Base-by-base conservation (phyloP, 139 green algal genomes). In the Diplosphaera chodatii region DNA sequence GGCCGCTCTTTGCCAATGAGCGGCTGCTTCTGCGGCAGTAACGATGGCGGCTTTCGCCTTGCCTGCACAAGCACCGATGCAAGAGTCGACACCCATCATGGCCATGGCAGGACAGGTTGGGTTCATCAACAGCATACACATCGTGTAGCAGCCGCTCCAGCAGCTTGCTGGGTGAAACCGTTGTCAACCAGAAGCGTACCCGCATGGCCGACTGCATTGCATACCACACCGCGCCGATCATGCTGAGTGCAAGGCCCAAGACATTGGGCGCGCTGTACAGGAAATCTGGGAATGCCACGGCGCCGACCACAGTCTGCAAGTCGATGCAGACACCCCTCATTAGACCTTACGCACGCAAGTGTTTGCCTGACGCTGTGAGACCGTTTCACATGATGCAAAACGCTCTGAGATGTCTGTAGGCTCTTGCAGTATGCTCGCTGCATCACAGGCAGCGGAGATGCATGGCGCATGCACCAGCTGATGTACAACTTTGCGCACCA, bases 201-300 rank as follows among this genome's bases (percentile, higher is more conserved):
- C 70, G 71, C n/a, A 84, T 62, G 10, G 82, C 82, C 10, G 76
- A 74, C 55, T 77, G 84, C 28, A 76, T 83, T 22, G 80, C 80
- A 66, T 89, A 88, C 84, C 84, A 90, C 25, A 89, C 70, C 15
- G 78, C 78, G 4, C 87, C 87, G 1, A 40, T 67, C 83, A 90
- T 87, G 69, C 77, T 86, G 21, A 91, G 66, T 1, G 28, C 30
- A 29, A 92, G 69, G 3, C 87, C 86, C 29, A 72, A 25, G 1
- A 80, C 77, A 63, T 91, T 91, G 37, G 33, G 72, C 6, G 66
- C 67, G 41, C 76, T 56, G 63, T 85, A 92, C 1, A 87, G 66
- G 71, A 90, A 92, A 66, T 92, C 87, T 25, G 77, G 75, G 78
- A 92, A 92, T 0, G 83, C 78, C 23, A 91, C 40, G 1, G 80